These are phyloP conservation scores for Hypoxylon sp. DNA, from an alignment of 2,329 filamentous ascomycete genomes.

Conservation along the genomic window DNA sequence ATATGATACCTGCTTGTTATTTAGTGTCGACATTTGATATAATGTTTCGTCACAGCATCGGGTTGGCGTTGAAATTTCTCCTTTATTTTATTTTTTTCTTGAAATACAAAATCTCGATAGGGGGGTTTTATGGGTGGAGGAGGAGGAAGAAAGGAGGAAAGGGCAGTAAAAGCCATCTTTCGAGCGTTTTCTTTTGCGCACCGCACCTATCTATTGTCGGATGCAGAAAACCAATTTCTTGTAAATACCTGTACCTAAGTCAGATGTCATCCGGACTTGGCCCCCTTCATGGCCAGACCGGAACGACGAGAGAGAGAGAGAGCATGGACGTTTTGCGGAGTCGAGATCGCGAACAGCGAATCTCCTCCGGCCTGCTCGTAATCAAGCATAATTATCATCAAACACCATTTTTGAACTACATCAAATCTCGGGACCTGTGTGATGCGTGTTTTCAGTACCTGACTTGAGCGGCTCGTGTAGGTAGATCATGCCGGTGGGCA, in stretches of 20 bases:
- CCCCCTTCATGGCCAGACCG: slow-evolving; percentile 15
- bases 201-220: slow-evolving; percentile 24
- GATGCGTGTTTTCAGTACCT: slow-evolving; percentile 21
- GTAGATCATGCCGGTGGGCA: slow-evolving; percentile 16
- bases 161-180: slow-evolving; percentile 15
- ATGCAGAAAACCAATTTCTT: slow-evolving; percentile 38
- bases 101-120: slow-evolving; percentile 34
- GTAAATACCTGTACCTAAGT: too few relatives aligned
- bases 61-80: slow-evolving; percentile 38
- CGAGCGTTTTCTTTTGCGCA: slow-evolving; percentile 19
- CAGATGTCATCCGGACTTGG: slow-evolving; percentile 23
- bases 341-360: slow-evolving; percentile 23
- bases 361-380: slow-evolving; percentile 32
- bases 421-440: slow-evolving; percentile 31
- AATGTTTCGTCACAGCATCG: slow-evolving; percentile 38
- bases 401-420: slow-evolving; percentile 12
- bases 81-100: too few relatives aligned
- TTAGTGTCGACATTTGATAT: slow-evolving; percentile 33
- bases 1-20: slow-evolving; percentile 44
- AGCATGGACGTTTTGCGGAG: slow-evolving; percentile 30
- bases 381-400: slow-evolving; percentile 39
- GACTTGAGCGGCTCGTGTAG: slow-evolving; percentile 4
- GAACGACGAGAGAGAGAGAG: slow-evolving; percentile 23
- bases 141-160: not conserved
- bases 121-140: slow-evolving; percentile 8